Conservation (phyloP, 2,329 filamentous ascomycete genomes). For the Blastomyces emzantsi region DNA sequence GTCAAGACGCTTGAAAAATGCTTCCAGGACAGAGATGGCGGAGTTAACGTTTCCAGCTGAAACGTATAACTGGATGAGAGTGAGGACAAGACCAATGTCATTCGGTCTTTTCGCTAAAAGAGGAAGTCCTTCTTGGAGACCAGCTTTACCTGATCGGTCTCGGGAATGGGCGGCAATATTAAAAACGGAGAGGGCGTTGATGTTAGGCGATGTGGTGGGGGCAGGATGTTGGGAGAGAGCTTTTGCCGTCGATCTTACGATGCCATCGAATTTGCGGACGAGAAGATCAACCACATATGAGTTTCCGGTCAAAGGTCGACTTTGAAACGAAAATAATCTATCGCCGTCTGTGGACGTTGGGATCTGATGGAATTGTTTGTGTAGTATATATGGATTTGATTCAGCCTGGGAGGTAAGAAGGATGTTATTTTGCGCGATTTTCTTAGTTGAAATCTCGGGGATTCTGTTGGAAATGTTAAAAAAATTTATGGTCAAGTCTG, state of each 20-base stretch:
- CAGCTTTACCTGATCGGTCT: constrained; percentile 54
- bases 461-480: constrained; percentile 34
- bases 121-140: constrained; percentile 59
- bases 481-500: not conserved
- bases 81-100: constrained; percentile 72
- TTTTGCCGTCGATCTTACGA: constrained; percentile 47
- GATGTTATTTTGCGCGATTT: constrained; percentile 53
- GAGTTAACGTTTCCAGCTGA: constrained; percentile 60
- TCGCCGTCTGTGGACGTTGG: constrained; percentile 41
- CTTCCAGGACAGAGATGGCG: constrained; percentile 65
- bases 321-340: constrained; percentile 51
- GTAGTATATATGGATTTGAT: constrained; percentile 49
- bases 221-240: constrained; percentile 40
- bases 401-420: constrained; percentile 40
- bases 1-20: constrained; percentile 65
- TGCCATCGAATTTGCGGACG: constrained; percentile 51
- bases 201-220: constrained; percentile 42
- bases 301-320: constrained; percentile 46
- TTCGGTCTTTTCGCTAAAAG: constrained; percentile 64
- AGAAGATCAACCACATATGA: constrained; percentile 49
- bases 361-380: constrained; percentile 47
- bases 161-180: constrained; percentile 67
- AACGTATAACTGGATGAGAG: constrained; percentile 72
- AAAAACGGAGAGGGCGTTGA: constrained; percentile 52
- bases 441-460: constrained; percentile 49